These are phyloP conservation scores for Aspergillus sp. DNA, from an alignment of 2,329 filamentous ascomycete genomes.

Conservation along the genomic window DNA sequence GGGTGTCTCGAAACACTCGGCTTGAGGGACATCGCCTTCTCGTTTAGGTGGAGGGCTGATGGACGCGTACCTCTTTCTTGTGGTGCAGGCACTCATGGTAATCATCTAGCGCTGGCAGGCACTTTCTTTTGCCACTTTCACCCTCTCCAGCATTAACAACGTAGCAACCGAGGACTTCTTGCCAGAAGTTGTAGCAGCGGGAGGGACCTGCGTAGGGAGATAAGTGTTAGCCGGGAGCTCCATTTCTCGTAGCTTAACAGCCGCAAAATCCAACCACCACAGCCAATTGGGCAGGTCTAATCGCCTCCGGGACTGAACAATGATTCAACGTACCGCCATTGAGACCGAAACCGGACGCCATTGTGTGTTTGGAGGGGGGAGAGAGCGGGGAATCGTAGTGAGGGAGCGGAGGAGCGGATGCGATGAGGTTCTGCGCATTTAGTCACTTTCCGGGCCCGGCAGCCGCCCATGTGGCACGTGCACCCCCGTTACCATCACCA, in stretches of 20 bases:
- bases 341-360: conserved; percentile 57
- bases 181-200: conserved; percentile 99
- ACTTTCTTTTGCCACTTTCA: conserved; percentile 84
- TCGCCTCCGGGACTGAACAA: neutral
- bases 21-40: neutral
- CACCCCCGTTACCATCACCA: conserved; percentile 10
- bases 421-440: conserved; percentile 31
- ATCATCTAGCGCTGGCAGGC: conserved; percentile 80
- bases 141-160: conserved; percentile 85
- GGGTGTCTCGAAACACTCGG: neutral
- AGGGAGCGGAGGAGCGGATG: conserved; percentile 26
- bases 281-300: conserved; percentile 9
- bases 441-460: conserved; percentile 16
- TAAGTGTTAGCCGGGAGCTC: conserved; percentile 24
- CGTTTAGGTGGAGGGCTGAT: neutral
- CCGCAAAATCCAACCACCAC: conserved; percentile 11
- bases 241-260: conserved; percentile 16
- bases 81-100: conserved; percentile 99
- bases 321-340: conserved; percentile 46
- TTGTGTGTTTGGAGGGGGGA: conserved; percentile 30
- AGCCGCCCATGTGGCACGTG: conserved; percentile 20
- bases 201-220: conserved; percentile 54
- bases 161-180: conserved; percentile 97
- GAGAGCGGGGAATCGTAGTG: conserved; percentile 19
- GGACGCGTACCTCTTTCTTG: conserved; percentile 82